A percentile compares a stretch with the other conserved stretches of the same genome.
Conservation (phyloP, 495 filamentous ascomycete species). For the Xylaria nigripes region DNA sequence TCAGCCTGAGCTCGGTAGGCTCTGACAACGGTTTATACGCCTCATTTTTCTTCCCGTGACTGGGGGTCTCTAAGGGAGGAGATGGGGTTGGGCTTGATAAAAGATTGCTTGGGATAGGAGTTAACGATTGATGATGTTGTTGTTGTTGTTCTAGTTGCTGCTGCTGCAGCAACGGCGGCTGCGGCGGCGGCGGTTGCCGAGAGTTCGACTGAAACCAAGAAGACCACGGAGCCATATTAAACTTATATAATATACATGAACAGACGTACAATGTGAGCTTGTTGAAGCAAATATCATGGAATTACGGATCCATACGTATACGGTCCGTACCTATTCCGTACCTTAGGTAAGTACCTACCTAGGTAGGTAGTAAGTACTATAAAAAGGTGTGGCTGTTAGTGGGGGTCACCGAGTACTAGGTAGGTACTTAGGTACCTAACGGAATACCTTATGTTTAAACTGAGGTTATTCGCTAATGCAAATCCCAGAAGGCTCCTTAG, state of each 20-base stretch:
- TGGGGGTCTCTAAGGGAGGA: not conserved
- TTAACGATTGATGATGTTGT: not conserved
- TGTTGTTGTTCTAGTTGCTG: not conserved
- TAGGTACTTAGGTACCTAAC: too few relatives aligned
- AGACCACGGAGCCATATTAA: constrained; percentile 9
- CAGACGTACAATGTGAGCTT: too few relatives aligned
- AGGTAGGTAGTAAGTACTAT: too few relatives aligned
- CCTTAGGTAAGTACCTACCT: too few relatives aligned
- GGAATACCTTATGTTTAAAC: not conserved
- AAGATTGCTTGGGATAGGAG: not conserved
- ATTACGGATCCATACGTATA: too few relatives aligned
- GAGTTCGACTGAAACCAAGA: constrained; percentile 2
- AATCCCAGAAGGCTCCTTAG: too few relatives aligned
- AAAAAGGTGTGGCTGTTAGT: too few relatives aligned
- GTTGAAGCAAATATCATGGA: too few relatives aligned
- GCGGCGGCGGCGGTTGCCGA: not conserved
- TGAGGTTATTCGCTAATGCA: not conserved
- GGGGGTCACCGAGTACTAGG: too few relatives aligned
- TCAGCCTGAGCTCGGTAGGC: constrained; percentile 6
- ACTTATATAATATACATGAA: not conserved
- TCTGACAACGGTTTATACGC: constrained; percentile 1
- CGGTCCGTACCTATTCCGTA: too few relatives aligned
- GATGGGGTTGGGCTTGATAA: not conserved
- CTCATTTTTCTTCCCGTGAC: not conserved
- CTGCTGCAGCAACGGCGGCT: not conserved